Percentiles rank a stretch among this genome's conserved stretches.
Evolutionary conservation across 2,329 filamentous ascomycete species (phyloP).

Genomic region (Aspergillus ruber): DNA sequence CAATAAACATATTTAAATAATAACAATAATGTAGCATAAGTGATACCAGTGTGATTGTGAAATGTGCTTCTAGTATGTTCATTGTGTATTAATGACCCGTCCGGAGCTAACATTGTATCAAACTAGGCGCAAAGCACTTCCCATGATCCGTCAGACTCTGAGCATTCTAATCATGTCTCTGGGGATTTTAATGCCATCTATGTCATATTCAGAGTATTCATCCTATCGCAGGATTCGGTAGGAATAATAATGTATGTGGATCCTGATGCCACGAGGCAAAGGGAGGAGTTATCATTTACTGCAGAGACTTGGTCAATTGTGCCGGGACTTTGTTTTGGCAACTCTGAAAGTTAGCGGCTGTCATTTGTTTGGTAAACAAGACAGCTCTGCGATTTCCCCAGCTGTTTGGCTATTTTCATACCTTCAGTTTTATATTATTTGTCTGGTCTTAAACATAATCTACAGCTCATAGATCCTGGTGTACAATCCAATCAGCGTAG

Average conservation of each 20-base stretch:
- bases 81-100: not conserved
- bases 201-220: slow-evolving; percentile 37
- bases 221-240: slow-evolving; percentile 25
- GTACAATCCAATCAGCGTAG: too few relatives aligned
- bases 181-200: slow-evolving; percentile 24
- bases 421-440: not conserved
- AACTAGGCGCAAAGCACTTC: slow-evolving; percentile 5
- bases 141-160: not conserved
- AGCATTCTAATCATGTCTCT: not conserved
- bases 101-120: not conserved
- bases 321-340: not conserved
- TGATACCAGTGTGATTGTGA: too few relatives aligned
- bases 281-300: slow-evolving; percentile 4
- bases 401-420: not conserved
- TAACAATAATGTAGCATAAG: too few relatives aligned
- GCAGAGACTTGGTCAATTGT: slow-evolving; percentile 8
- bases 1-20: too few relatives aligned
- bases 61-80: too few relatives aligned
- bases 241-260: slow-evolving; percentile 36
- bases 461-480: too few relatives aligned
- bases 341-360: not conserved
- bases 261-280: slow-evolving; percentile 19
- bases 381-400: not conserved
- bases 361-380: not conserved
- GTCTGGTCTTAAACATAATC: not conserved